Evolutionary conservation across 1,284 basidiomycete genomes (phyloP), one percentile per base, ranked within the genome.

Genomic region (Gomphus bonarii): DNA sequence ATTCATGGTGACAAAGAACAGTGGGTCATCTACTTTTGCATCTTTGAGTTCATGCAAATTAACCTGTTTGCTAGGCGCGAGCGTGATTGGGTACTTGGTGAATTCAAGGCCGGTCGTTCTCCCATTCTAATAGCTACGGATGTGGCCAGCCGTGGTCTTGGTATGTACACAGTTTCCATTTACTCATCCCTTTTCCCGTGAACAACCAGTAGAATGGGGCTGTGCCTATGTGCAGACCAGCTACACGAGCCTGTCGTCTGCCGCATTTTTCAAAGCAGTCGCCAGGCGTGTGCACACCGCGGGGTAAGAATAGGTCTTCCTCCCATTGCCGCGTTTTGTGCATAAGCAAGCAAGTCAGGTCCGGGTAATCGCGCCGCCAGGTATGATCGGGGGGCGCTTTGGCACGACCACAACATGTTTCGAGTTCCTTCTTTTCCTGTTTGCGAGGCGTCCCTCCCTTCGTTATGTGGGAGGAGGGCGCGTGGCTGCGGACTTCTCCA

Each of bases 1-100:
- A 99, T 99, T 66, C 95, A 99, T 72, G 95, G 95, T 69, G 95
- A 99, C 78, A 97, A 97, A 74, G 89, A 92, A 75, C 90, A 95
- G 88, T 88, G 70, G 67, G 86, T 33, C 55, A 50, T 65, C 61
- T 54, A 61, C 6, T n/a, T 18, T 40, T 62, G 30, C 62, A 63
- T 59, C 61, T 5, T 2, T 25, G 3, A 44, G 12, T 40, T 56
- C 6, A 57, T 25, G 58, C 62, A 59, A 54, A 67, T 57, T 60
- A 61, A 30, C 61, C 54, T 63, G 54, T 8, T 20, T 22, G 60
- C 52, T 62, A 95, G 92, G 68, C 91, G 93, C 64, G 94, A 97
- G 75, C 93, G 95, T 77, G 95, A 99, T 71, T 99, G 97, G 95
- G 95, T 99, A 51, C 78, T 99, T 54, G 80, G 87, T 70, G 97